Conservation (phyloP, 2,329 filamentous ascomycete species). For the Fusarium domesticum region DNA sequence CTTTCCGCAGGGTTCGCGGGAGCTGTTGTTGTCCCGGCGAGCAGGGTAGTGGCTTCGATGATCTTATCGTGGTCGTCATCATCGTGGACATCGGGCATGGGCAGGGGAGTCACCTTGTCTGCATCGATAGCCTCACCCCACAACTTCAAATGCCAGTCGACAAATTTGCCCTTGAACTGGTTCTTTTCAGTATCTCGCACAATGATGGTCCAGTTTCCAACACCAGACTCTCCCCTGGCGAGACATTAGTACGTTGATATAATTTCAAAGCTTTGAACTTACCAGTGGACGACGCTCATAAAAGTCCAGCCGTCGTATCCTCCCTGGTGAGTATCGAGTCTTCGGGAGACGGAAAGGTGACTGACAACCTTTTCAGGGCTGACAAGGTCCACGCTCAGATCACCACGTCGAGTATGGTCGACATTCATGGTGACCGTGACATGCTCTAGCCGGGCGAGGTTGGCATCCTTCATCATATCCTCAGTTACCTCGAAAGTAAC, state of each 20-base stretch:
- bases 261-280: slow-evolving; percentile 34
- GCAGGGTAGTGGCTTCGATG: slow-evolving; percentile 50
- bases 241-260: slow-evolving; percentile 29
- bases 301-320: slow-evolving; percentile 98
- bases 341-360: slow-evolving; percentile 74
- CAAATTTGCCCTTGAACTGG: slow-evolving; percentile 70
- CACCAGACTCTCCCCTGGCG: slow-evolving; percentile 75
- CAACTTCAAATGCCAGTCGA: slow-evolving; percentile 89
- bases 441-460: slow-evolving; percentile 85
- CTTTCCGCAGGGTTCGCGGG: slow-evolving; percentile 41
- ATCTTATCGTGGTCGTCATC: slow-evolving; percentile 76
- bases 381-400: slow-evolving; percentile 86
- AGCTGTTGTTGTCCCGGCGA: slow-evolving; percentile 61
- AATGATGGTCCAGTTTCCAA: slow-evolving; percentile 87
- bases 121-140: slow-evolving; percentile 88
- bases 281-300: slow-evolving; percentile 97
- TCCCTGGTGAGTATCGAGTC: slow-evolving; percentile 58
- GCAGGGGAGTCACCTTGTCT: slow-evolving; percentile 67
- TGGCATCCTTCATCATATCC: slow-evolving; percentile 76
- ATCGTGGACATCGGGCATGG: slow-evolving; percentile 78
- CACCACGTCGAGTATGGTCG: slow-evolving; percentile 79
- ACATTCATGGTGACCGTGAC: slow-evolving; percentile 98
- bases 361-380: slow-evolving; percentile 80
- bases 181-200: slow-evolving; percentile 84
- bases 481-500: slow-evolving; percentile 79